These are phyloP conservation scores for Stephania cephalantha DNA, from an alignment of 164 flowering plant genomes.

Conservation along the genomic window DNA sequence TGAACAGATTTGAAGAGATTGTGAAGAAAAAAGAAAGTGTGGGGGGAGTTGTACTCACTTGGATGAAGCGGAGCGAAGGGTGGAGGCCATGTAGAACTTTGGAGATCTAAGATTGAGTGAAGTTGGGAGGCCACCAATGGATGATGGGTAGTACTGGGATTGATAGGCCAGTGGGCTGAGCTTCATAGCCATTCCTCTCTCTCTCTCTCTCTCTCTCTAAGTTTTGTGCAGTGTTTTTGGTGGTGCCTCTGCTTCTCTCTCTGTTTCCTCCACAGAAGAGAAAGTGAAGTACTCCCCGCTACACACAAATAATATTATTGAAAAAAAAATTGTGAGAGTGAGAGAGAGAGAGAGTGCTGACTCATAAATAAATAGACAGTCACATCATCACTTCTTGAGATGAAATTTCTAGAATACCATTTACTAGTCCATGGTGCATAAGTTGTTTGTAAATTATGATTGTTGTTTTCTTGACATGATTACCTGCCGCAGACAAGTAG, in stretches of 20 bases:
- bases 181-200: constrained; percentile 47
- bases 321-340: background rate
- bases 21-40: background rate
- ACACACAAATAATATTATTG: background rate
- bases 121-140: constrained; percentile 25
- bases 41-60: constrained; percentile 25
- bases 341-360: background rate
- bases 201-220: background rate
- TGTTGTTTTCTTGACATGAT: too few relatives aligned
- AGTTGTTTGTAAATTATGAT: too few relatives aligned
- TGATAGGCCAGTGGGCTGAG: constrained; percentile 31
- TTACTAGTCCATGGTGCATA: background rate
- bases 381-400: background rate
- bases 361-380: background rate
- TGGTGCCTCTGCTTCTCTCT: background rate
- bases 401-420: background rate
- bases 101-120: constrained; percentile 50
- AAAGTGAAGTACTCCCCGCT: constrained; percentile 2
- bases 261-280: constrained; percentile 3
- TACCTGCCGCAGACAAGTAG: too few relatives aligned
- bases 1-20: constrained; percentile 8
- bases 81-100: constrained; percentile 54
- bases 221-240: background rate
- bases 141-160: constrained; percentile 33
- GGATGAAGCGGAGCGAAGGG: constrained; percentile 39